phyloP scores from a whole-genome alignment of 768 basidiomycete species.

The Mycena epipterygia region DNA sequence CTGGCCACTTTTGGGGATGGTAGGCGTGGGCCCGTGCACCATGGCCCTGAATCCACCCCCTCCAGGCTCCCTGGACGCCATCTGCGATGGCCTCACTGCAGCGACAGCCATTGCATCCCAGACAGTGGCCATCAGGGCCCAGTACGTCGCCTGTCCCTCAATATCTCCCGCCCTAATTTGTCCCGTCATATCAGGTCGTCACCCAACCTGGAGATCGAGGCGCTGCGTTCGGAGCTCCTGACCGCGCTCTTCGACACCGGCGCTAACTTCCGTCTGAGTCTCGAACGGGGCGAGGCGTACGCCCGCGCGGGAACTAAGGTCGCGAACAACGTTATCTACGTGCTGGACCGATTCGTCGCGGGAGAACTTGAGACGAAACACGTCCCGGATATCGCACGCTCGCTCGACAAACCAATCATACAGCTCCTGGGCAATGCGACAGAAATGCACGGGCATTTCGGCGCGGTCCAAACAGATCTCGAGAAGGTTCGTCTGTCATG shows the following conservation, averaged over 20 bases:
- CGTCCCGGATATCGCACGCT: conserved; percentile 12
- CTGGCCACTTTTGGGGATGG: conserved; percentile 3
- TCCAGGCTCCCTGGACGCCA: conserved; percentile 6
- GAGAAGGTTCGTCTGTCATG: conserved; percentile 5
- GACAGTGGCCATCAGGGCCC: conserved; percentile 10
- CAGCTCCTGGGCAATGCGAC: conserved; percentile 8
- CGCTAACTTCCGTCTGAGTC: conserved; percentile 3
- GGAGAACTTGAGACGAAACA: conserved; percentile 3
- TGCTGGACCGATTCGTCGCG: not conserved
- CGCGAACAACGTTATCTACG: conserved; percentile 13
- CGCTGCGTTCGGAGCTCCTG: conserved; percentile 9
- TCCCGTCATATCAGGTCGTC: conserved; percentile 7
- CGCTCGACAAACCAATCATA: conserved; percentile 5
- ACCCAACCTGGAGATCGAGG: conserved; percentile 10
- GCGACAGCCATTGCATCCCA: conserved; percentile 3
- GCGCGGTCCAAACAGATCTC: conserved; percentile 9
- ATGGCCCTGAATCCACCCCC: conserved; percentile 8
- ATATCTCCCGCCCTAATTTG: not conserved
- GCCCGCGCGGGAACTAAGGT: conserved; percentile 13
- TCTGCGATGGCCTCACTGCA: conserved; percentile 9
- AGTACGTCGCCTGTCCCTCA: conserved; percentile 8
- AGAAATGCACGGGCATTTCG: conserved; percentile 12
- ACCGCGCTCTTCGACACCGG: conserved; percentile 3
- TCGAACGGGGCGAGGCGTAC: conserved; percentile 11
- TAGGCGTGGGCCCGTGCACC: not conserved